A percentile compares a stretch with the other conserved stretches of the same genome.
These are phyloP conservation scores for Fusarium sp. DNA, from an alignment of 2,329 filamentous ascomycete genomes.

Conservation along the genomic window DNA sequence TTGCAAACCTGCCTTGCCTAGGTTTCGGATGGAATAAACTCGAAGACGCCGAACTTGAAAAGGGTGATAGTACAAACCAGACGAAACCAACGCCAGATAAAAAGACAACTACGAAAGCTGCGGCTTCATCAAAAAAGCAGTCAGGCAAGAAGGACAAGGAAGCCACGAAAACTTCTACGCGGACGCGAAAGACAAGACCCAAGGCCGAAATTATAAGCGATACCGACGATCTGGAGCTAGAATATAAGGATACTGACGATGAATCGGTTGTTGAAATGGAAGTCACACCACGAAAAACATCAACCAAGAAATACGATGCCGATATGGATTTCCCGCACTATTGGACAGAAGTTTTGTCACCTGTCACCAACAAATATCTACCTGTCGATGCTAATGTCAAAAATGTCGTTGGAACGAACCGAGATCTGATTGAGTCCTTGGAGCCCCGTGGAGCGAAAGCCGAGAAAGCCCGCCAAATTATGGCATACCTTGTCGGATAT, in stretches of 20 bases:
- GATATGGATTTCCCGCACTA: slow-evolving; percentile 89
- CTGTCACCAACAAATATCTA: slow-evolving; percentile 81
- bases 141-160: slow-evolving; percentile 26
- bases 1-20: slow-evolving; percentile 85
- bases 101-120: slow-evolving; percentile 12
- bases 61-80: slow-evolving; percentile 45
- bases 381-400: slow-evolving; percentile 83
- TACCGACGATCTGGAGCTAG: slow-evolving; percentile 60
- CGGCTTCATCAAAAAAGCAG: slow-evolving; percentile 10
- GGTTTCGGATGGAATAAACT: slow-evolving; percentile 92
- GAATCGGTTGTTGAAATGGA: slow-evolving; percentile 70
- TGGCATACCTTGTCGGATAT: slow-evolving; percentile 89
- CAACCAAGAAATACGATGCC: slow-evolving; percentile 71
- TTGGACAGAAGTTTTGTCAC: slow-evolving; percentile 91
- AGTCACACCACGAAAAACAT: slow-evolving; percentile 56
- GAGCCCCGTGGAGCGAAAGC: slow-evolving; percentile 87
- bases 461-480: slow-evolving; percentile 88
- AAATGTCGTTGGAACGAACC: slow-evolving; percentile 75
- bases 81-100: slow-evolving; percentile 6
- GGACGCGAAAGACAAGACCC: slow-evolving; percentile 25
- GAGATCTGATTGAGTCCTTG: slow-evolving; percentile 79
- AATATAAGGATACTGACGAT: slow-evolving; percentile 66
- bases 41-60: slow-evolving; percentile 78
- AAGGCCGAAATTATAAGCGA: slow-evolving; percentile 51
- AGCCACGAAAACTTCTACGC: slow-evolving; percentile 34